Evolutionary conservation across 2,329 filamentous ascomycete species (phyloP).

Genomic region (Colletotrichum agaves): DNA sequence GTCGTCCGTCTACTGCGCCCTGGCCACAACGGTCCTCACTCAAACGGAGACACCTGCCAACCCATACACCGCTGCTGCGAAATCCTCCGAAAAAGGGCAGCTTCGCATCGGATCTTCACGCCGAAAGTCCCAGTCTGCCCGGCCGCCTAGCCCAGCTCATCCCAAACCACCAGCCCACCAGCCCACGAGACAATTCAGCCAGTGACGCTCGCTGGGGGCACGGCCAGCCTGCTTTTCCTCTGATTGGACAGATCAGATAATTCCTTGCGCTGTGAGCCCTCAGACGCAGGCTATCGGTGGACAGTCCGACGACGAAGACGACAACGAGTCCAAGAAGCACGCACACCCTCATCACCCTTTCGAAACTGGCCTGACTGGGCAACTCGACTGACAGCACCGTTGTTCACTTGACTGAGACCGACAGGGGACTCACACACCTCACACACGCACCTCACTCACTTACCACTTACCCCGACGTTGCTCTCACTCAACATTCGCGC

Average conservation of each 20-base stretch:
- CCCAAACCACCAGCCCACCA: conserved; percentile 9
- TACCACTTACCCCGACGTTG: neutral
- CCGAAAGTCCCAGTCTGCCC: conserved; percentile 19
- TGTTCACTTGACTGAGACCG: conserved; percentile 34
- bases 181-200: conserved; percentile 22
- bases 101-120: conserved; percentile 34
- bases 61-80: conserved; percentile 32
- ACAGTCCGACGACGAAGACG: conserved; percentile 30
- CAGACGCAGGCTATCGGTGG: conserved; percentile 26
- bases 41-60: neutral
- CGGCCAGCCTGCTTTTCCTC: conserved; percentile 25
- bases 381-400: conserved; percentile 30
- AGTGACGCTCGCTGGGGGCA: conserved; percentile 18
- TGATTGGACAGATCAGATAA: conserved; percentile 30
- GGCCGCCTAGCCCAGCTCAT: conserved; percentile 12
- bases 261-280: conserved; percentile 19
- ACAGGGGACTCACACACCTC: conserved; percentile 8
- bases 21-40: neutral
- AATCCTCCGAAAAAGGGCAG: conserved; percentile 23
- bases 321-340: conserved; percentile 29
- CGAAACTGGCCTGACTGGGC: conserved; percentile 30
- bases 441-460: conserved; percentile 14
- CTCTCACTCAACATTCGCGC: conserved; percentile 11
- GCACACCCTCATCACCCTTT: conserved; percentile 32
- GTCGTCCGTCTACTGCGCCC: neutral